Base-by-base conservation (phyloP, 2,329 filamentous ascomycete species). In the Pseudocercospora eumusae region DNA sequence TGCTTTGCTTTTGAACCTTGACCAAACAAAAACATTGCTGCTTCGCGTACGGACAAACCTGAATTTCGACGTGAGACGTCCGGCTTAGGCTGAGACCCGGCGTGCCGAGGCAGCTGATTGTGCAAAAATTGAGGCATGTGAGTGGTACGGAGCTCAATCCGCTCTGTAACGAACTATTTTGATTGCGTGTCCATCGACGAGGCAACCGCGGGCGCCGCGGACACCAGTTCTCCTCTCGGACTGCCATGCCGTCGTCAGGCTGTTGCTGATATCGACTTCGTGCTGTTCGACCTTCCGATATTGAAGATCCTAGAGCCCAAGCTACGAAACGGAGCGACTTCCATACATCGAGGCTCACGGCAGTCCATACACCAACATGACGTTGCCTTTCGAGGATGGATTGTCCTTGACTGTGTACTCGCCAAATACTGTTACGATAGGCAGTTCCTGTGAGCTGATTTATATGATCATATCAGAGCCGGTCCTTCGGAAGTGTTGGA, bases 271-370 rank as follows among this genome's bases (percentile, higher is more conserved):
- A 75, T 88, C n/a, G 83, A 88, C 64, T 75, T 88, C 20, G 66
- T 88, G 15, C 73, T 87, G 23, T 76, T 88, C 25, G 85, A 88
- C 67, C 74, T 86, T 20, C 83, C 84, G 1, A 79, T 82, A 0
- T 73, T 86, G 15, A 76, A 79, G 60, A 68, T 81, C 0, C 73
- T 85, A 2, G 73, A 79, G 55, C 78, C 81, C 1, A 76, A 72
- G 7, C 67, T 86, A 52, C 77, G 74, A 56, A 68, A 70, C 2
- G 83, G 84, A 0, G 80, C 82, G 0, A 71, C 83, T 82, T 18
- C 75, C 60, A 0, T 82, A 81, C 63, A 60, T 86, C n/a, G 63
- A 77, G 7, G 74, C 77, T 8, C 75, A 80, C 0, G 68, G 70
- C 2, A 84, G 79, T 66, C 79, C 80, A 0, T 87, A 86, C 66